Percentiles rank a stretch among this genome's conserved stretches.
Conservation (phyloP, 106 monocot species). For the Dendrobium nobile region DNA sequence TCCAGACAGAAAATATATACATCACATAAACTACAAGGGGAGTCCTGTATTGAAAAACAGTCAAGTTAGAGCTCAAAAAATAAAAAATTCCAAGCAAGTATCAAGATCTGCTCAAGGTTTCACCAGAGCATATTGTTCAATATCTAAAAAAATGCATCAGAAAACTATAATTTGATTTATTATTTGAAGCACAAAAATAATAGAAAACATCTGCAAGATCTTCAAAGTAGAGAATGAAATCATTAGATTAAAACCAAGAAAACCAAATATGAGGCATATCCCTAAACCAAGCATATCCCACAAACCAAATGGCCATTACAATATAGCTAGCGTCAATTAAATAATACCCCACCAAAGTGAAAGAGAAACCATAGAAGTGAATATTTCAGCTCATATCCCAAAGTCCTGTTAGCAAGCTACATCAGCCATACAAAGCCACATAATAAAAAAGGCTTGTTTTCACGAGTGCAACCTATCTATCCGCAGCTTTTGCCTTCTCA, state of each 20-base stretch:
- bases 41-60: background rate
- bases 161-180: background rate
- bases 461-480: background rate
- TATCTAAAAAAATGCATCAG: background rate
- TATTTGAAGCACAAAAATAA: background rate
- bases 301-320: background rate
- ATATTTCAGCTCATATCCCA: background rate
- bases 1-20: background rate
- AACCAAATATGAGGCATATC: background rate
- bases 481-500: background rate
- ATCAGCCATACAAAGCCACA: background rate
- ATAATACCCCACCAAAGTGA: background rate
- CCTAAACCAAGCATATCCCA: background rate
- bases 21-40: background rate
- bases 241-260: background rate
- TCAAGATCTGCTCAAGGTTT: background rate
- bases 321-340: background rate
- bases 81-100: background rate
- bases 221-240: no score
- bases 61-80: background rate
- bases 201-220: background rate
- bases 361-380: background rate
- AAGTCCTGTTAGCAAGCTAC: background rate
- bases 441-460: background rate
- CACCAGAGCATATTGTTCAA: background rate